Conservation (phyloP, 805 yeast species). For the Ogataea zsoltii region DNA sequence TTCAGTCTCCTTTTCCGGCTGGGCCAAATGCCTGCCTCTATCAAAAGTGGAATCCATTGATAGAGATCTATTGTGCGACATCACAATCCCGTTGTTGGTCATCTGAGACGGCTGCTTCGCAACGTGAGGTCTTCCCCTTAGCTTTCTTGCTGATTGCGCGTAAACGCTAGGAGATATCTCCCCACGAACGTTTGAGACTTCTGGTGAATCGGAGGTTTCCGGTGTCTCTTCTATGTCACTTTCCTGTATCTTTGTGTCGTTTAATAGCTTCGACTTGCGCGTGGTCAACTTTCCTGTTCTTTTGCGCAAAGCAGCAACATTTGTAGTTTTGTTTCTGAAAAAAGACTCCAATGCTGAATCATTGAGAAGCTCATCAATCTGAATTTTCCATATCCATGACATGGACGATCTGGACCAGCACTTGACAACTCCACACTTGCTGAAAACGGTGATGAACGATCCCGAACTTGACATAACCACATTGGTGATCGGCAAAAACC, state of each 20-base stretch:
- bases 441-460: slow-evolving; percentile 54
- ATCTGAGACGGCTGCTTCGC: slow-evolving; percentile 3
- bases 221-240: not conserved
- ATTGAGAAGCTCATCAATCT: slow-evolving; percentile 39
- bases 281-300: slow-evolving; percentile 20
- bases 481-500: slow-evolving; percentile 63
- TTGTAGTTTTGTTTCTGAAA: slow-evolving; percentile 54
- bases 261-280: slow-evolving; percentile 17
- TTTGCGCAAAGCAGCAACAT: slow-evolving; percentile 39
- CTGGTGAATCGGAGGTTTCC: not conserved
- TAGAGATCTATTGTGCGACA: slow-evolving; percentile 23
- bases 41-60: slow-evolving; percentile 37
- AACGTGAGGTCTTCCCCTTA: slow-evolving; percentile 14
- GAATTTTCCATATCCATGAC: slow-evolving; percentile 58
- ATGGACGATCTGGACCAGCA: slow-evolving; percentile 60
- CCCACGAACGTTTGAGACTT: not conserved
- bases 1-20: slow-evolving; percentile 30
- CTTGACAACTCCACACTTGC: slow-evolving; percentile 51
- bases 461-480: slow-evolving; percentile 61
- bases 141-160: not conserved
- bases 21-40: slow-evolving; percentile 28
- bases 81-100: not conserved
- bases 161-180: not conserved
- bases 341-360: slow-evolving; percentile 53
- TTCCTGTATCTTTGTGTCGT: slow-evolving; percentile 11